Evolutionary conservation across 2,329 filamentous ascomycete genomes (phyloP).

Genomic region (Botryosphaeria dothidea): DNA sequence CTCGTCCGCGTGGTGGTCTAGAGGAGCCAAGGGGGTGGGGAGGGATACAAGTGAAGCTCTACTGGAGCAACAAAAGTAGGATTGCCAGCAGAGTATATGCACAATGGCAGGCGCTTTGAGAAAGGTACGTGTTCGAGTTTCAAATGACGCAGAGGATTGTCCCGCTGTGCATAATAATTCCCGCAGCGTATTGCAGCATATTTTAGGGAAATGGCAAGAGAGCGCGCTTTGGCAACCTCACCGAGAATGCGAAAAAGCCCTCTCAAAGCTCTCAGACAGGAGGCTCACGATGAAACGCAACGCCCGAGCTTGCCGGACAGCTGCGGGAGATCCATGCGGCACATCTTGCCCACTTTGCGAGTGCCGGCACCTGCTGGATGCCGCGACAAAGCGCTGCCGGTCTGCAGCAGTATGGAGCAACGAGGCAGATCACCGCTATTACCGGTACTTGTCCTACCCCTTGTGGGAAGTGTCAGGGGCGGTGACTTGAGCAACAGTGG

Average conservation of each 20-base stretch:
- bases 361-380: background rate
- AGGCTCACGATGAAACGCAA: conserved; percentile 11
- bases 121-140: conserved; percentile 14
- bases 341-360: conserved; percentile 4
- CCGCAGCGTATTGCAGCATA: conserved; percentile 11
- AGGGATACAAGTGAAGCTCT: background rate
- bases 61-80: conserved; percentile 10
- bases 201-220: background rate
- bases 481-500: background rate
- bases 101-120: background rate
- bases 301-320: conserved; percentile 9
- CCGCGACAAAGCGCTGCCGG: conserved; percentile 4
- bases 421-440: background rate
- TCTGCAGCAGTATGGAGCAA: background rate
- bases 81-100: conserved; percentile 3
- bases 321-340: conserved; percentile 10
- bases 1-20: background rate
- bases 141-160: conserved; percentile 14
- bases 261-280: conserved; percentile 8
- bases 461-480: conserved; percentile 11
- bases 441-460: background rate
- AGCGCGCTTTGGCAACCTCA: background rate
- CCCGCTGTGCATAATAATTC: conserved; percentile 14
- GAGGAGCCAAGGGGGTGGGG: background rate
- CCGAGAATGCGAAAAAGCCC: background rate